Base-by-base conservation (phyloP, 352 stramenopile species). In the Pythium monospermum region DNA sequence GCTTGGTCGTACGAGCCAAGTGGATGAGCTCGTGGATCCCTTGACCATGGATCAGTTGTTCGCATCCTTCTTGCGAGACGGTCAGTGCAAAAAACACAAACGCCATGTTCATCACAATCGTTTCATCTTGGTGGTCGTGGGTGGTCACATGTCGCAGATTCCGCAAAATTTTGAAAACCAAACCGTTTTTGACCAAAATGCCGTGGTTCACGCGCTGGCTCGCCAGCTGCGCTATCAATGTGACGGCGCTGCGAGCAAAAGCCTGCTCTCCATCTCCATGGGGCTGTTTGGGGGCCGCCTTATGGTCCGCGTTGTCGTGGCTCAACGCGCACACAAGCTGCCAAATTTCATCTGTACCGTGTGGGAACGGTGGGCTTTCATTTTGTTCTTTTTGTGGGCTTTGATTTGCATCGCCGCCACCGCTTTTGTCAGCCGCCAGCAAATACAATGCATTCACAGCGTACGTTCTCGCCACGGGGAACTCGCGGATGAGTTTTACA, bases 21-120 rank as follows among this genome's bases (percentile, higher is more conserved):
- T 80, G 57, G 43, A 90, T 88, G 18, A 90, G 52, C 25, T 87
- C 72, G 35, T 85, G 74, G 7, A 91, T 80, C 2, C 74, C 77
- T 10, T 71, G 57, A 28, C 87, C 81, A n/a, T 78, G 79, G n/a
- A 85, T 63, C 18, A 91, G 69, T 36, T 79, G 69, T 52, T 91
- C 78, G 26, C 76, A 84, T 0, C 78, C 78, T 42, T 90, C 76
- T 16, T 85, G 67, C 0, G 81, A 83, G 2, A 75, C 61, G 0
- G 76, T 85, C 15, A 91, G 59, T 13, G 68, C 68, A 33, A 85
- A 89, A 35, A 81, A 77, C 28, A 91, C 72, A 37, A 73, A 85
- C 26, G 74, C 72, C 28, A 65, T 86, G 58, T 91, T 91, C 46
- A 76, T 76, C 41, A 85, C 53, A 15, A 85, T 59, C 32, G 75